Base-by-base conservation (phyloP, 2,329 filamentous ascomycete genomes). In the Monilinia laxa region DNA sequence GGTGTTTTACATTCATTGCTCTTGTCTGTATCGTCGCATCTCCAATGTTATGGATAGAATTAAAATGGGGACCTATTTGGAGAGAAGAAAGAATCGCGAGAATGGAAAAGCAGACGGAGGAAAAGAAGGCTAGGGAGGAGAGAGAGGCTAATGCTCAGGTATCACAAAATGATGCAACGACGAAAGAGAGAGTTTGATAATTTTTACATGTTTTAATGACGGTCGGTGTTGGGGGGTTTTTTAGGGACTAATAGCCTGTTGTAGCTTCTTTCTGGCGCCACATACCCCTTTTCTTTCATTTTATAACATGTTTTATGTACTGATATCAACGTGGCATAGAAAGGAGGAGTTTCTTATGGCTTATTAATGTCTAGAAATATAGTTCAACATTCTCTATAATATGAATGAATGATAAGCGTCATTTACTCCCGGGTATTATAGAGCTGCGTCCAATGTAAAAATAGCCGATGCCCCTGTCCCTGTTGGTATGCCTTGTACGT, bases 1-100 rank as follows among this genome's bases (percentile, higher is more conserved):
- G 86, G 85, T 83, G 81, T n/a, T 88, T 84, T 67, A 87, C 85
- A 0, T 82, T 88, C 57, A 79, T 87, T 65, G 82, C 81, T 1
- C 72, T 86, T 42, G 75, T 87, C 6, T 82, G 84, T 68, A 74
- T 81, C 1, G 75, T 78, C 2, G 78, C 81, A 65, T 80, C 82
- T 42, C 85, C 85, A 0, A 67, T 81, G 16, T 75, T 88, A 59
- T 81, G 77, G 72, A 68, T 84, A 4, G 78, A 87, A 62, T 78
- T 82, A 56, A 83, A 78, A 45, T 78, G 78, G 66, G 84, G 83
- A 0, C 80, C 82, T 1, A 73, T 68, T 23, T 85, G 82, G 81
- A 82, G 86, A 54, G 81, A 81, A n/a, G 79, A 81, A 60, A 83
- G 82, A 70, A 74, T 79, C 47, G 78, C 80, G 62, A 80, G 76